Percentiles rank a stretch among this genome's conserved stretches.
These are phyloP conservation scores for Arthrobotrys musiformis DNA, from an alignment of 2,329 filamentous ascomycete species.

Conservation along the genomic window DNA sequence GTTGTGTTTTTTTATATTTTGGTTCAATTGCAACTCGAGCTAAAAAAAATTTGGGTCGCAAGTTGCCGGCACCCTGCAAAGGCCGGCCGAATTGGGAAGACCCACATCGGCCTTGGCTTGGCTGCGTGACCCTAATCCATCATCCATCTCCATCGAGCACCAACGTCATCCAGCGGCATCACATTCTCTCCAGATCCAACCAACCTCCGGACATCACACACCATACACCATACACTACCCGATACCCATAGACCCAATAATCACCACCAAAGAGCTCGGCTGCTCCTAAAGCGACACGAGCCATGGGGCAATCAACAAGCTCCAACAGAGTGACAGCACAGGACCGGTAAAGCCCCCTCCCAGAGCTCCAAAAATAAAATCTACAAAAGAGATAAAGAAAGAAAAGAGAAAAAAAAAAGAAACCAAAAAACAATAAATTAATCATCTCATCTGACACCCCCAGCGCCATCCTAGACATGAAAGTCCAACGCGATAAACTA, in stretches of 20 bases:
- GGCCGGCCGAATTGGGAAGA: not conserved
- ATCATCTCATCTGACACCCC: conserved; percentile 46
- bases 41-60: conserved; percentile 4
- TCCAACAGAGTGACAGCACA: conserved; percentile 77
- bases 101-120: conserved; percentile 6
- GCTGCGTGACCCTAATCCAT: conserved; percentile 35
- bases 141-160: not conserved
- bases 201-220: not conserved
- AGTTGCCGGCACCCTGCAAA: not conserved
- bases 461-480: conserved; percentile 96
- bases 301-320: conserved; percentile 74
- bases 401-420: not conserved
- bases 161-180: not conserved
- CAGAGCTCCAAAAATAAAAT: not conserved
- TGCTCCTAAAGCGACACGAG: not conserved
- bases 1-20: not conserved
- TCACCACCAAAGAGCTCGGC: not conserved
- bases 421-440: conserved; percentile 22
- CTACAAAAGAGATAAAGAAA: not conserved
- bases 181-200: not conserved
- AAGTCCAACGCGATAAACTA: conserved; percentile 95
- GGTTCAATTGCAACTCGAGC: not conserved
- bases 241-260: not conserved
- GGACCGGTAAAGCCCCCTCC: conserved; percentile 75
- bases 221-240: not conserved